These are phyloP conservation scores for Capsicum pubescens DNA, from an alignment of 257 asterid genomes.

Conservation along the genomic window DNA sequence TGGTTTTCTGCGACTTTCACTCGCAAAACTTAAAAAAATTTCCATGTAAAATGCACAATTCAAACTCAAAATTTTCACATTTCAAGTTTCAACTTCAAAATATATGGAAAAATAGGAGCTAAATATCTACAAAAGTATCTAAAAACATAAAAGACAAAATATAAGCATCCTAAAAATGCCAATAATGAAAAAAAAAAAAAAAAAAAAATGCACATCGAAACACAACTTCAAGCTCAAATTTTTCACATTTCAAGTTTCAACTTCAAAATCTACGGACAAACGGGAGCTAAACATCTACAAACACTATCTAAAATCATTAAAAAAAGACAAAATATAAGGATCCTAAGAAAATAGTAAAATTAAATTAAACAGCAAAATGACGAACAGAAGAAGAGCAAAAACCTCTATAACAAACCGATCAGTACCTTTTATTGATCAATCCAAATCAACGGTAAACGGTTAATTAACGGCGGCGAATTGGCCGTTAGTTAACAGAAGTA, in stretches of 20 bases:
- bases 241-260: too few species aligned
- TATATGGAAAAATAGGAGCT: too few species aligned
- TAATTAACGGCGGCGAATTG: neutral
- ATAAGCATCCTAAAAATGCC: neutral
- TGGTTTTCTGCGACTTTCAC: too few species aligned
- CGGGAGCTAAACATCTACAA: neutral
- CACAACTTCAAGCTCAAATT: too few species aligned
- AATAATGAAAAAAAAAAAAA: too few species aligned
- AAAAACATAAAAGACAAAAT: neutral
- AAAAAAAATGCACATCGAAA: too few species aligned
- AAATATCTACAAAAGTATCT: too few species aligned
- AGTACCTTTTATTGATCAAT: slow-evolving; percentile 3
- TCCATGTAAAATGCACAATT: too few species aligned
- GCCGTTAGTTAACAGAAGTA: neutral
- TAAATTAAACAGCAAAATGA: neutral
- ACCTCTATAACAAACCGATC: neutral
- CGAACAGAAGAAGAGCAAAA: neutral
- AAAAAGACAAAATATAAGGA: neutral
- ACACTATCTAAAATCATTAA: neutral
- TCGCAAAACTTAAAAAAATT: too few species aligned
- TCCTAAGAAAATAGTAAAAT: neutral
- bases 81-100: too few species aligned
- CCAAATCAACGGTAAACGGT: neutral
- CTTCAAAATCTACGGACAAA: too few species aligned
- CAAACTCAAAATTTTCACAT: too few species aligned